A percentile compares a stretch with the other conserved stretches of the same genome.
phyloP scores from a whole-genome alignment of 2,329 filamentous ascomycete species.

The Thielaviopsis populi region DNA sequence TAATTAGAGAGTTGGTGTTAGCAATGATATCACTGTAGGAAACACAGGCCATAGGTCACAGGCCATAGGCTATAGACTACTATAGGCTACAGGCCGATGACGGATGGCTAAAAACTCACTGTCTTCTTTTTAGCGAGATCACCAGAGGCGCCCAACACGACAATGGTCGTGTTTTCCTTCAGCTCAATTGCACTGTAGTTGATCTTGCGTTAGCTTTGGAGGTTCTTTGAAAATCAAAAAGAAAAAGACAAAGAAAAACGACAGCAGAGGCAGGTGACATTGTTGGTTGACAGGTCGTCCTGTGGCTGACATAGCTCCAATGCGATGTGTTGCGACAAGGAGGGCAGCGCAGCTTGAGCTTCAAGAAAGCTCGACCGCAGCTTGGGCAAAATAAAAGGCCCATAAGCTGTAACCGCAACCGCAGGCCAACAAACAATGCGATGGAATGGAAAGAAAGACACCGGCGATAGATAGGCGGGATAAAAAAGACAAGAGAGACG shows the following conservation, averaged over 20 bases:
- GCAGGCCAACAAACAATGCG: not conserved
- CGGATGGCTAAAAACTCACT: constrained; percentile 34
- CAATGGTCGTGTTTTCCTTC: constrained; percentile 94
- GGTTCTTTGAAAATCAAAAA: not conserved
- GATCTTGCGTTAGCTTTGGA: not conserved
- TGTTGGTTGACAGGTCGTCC: constrained; percentile 2
- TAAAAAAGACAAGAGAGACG: not conserved
- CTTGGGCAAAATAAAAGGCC: not conserved
- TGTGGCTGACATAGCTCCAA: constrained; percentile 5
- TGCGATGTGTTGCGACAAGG: constrained; percentile 16
- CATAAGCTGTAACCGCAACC: not conserved
- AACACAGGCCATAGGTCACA: not conserved
- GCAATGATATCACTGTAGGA: not conserved
- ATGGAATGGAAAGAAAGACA: constrained; percentile 16
- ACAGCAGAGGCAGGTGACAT: not conserved
- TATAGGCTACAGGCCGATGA: constrained; percentile 7
- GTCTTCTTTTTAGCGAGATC: constrained; percentile 99
- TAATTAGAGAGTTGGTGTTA: not conserved
- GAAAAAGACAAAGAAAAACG: not conserved
- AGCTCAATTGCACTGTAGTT: constrained; percentile 66
- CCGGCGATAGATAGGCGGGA: not conserved
- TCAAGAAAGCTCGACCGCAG: constrained; percentile 9
- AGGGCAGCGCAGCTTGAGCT: constrained; percentile 3
- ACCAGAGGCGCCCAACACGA: constrained; percentile 92
- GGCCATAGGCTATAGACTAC: not conserved